Conservation (phyloP, 2,329 filamentous ascomycete species). For the Xylariaceae sp. region DNA sequence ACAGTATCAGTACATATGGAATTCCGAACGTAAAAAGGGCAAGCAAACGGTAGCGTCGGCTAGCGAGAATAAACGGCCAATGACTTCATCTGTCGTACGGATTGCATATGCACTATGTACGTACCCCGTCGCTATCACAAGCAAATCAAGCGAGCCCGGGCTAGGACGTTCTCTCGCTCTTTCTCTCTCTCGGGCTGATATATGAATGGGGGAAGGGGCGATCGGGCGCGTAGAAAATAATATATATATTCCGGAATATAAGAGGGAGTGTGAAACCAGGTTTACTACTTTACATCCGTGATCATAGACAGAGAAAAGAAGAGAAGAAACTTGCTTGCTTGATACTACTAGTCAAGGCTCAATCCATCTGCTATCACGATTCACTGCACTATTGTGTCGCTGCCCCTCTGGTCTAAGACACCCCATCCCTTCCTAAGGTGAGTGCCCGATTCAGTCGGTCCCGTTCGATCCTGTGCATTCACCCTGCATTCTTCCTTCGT, state of each 20-base stretch:
- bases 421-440: not conserved
- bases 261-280: not conserved
- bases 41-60: not conserved
- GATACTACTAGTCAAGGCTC: not conserved
- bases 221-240: not conserved
- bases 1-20: not conserved
- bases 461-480: not conserved
- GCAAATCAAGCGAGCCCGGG: not conserved
- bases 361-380: not conserved
- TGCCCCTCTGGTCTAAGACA: not conserved
- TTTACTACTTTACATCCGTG: not conserved
- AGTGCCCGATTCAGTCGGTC: not conserved
- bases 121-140: constrained; percentile 6
- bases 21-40: not conserved
- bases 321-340: not conserved
- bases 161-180: not conserved
- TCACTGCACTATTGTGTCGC: not conserved
- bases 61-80: constrained; percentile 6
- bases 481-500: not conserved
- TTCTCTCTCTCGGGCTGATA: not conserved
- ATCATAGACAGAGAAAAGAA: not conserved
- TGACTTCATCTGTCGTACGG: constrained; percentile 20
- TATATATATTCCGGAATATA: not conserved
- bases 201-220: not conserved
- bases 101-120: constrained; percentile 11